Evolutionary conservation across 192 early-diverging fungal species (phyloP), one percentile per base, ranked within the genome.

Genomic region (Backusella parvicylindrica): DNA sequence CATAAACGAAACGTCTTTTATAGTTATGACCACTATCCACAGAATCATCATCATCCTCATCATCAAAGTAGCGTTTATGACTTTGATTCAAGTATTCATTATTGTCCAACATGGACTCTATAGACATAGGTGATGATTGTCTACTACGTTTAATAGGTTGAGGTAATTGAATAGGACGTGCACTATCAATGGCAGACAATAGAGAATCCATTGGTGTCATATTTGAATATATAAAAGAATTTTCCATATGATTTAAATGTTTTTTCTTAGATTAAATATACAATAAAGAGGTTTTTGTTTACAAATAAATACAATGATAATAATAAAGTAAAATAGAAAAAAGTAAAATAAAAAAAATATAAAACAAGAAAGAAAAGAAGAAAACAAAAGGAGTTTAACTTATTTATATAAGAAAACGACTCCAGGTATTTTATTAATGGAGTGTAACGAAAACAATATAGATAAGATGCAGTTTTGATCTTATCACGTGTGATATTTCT

Each of bases 141-240:
- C 36, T 35, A 36, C 8, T 35, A 33, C 41, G 38, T 28, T 33
- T 43, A 33, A 30, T 43, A 23, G 77, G 71, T 50, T 36, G 43
- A 30, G 78, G 70, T 31, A 75, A 35, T 9, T 73, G 72, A 63
- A 72, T 76, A 18, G 76, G 74, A 31, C 65, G 74, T 12, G 50
- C 77, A 64, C 71, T 65, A 67, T 83, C 75, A 43, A 79, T 77
- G 18, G 74, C 81, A 38, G 41, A 63, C 32, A 79, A 69, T 16
- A 79, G 75, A 30, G 74, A 74, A 56, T 79, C 75, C 81, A 83
- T 79, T 35, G 71, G 72, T 63, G 79, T 71, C 65, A 76, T 68
- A 60, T 60, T 60, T 28, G 53, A 60, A 60, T 60, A 60, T 28
- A 60, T 60, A 60, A 60, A 60, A 60, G 53, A 1, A 15, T 11